Conservation (phyloP, 805 yeast genomes). For the Saturnispora serradocipensis region DNA sequence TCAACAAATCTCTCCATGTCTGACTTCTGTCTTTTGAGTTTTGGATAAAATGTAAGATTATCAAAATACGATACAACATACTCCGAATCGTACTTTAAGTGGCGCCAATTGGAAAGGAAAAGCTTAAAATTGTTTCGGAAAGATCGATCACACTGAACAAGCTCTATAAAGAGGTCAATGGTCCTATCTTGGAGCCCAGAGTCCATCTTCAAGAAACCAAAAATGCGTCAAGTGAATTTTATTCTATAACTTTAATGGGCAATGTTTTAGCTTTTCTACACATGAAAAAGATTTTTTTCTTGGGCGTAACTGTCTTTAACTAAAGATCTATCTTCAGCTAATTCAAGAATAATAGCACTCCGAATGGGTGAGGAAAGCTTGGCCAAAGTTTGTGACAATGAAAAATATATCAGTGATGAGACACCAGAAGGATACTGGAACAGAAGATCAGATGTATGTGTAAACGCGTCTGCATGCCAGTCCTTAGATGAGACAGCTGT, state of each 20-base stretch:
- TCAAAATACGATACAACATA: conserved; percentile 12
- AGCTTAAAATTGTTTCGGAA: not conserved
- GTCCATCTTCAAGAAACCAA: not conserved
- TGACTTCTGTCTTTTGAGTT: conserved; percentile 1
- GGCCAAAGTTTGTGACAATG: not conserved
- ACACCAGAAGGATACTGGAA: not conserved
- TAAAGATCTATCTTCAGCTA: not conserved
- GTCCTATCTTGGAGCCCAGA: not conserved
- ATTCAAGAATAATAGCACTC: not conserved
- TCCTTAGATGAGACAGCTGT: not conserved
- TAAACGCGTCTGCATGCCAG: not conserved
- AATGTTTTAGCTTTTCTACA: not conserved
- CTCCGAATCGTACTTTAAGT: conserved; percentile 5
- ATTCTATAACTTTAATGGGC: not conserved
- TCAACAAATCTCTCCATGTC: not conserved
- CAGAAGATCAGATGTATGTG: not conserved
- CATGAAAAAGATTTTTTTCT: not conserved
- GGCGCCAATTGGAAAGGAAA: conserved; percentile 15
- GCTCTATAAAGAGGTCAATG: not conserved
- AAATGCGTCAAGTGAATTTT: not conserved
- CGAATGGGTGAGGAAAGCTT: not conserved
- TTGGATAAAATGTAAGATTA: conserved; percentile 3
- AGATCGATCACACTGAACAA: not conserved
- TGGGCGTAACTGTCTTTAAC: not conserved
- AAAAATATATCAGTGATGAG: not conserved